Percentiles rank a stretch among this genome's conserved stretches.
These are phyloP conservation scores for Mycena galopus DNA, from an alignment of 768 basidiomycete species.

Conservation along the genomic window DNA sequence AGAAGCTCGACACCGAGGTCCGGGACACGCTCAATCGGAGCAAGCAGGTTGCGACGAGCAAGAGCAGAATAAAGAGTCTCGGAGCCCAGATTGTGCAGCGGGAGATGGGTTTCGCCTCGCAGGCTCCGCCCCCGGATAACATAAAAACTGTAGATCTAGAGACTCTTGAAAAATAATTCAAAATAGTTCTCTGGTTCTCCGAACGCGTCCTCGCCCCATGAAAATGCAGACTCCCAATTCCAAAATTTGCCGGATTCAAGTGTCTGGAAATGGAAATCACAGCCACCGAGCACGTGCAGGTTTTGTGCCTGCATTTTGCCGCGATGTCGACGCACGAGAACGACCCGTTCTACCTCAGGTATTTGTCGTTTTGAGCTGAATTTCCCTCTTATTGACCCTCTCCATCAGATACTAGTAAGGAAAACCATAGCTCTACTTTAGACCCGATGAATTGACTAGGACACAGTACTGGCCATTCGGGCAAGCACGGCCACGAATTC, in stretches of 20 bases:
- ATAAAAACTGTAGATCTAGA: conserved; percentile 27
- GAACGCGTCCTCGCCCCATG: too few relatives aligned
- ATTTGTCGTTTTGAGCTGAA: conserved; percentile 36
- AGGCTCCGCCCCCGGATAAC: background rate
- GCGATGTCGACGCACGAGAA: conserved; percentile 67
- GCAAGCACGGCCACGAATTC: conserved; percentile 98
- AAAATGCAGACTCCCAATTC: too few relatives aligned
- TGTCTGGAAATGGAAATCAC: background rate
- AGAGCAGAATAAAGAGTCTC: conserved; percentile 53
- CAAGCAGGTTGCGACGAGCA: conserved; percentile 37
- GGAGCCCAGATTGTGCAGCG: conserved; percentile 18
- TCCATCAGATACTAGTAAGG: conserved; percentile 62
- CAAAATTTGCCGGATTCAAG: too few relatives aligned
- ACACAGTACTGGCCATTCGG: conserved; percentile 94
- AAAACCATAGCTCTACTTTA: background rate
- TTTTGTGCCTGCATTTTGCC: background rate
- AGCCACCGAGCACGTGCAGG: conserved; percentile 15
- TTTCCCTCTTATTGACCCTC: conserved; percentile 5
- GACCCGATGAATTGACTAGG: conserved; percentile 8
- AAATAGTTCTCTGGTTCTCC: background rate
- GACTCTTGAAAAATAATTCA: background rate
- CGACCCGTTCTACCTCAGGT: conserved; percentile 89
- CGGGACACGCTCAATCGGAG: conserved; percentile 45
- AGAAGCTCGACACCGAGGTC: conserved; percentile 40
- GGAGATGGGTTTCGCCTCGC: conserved; percentile 14